A percentile compares a stretch with the other conserved stretches of the same genome.
phyloP scores from a whole-genome alignment of 2,329 filamentous ascomycete genomes.

The Sclerotinia subarctica region DNA sequence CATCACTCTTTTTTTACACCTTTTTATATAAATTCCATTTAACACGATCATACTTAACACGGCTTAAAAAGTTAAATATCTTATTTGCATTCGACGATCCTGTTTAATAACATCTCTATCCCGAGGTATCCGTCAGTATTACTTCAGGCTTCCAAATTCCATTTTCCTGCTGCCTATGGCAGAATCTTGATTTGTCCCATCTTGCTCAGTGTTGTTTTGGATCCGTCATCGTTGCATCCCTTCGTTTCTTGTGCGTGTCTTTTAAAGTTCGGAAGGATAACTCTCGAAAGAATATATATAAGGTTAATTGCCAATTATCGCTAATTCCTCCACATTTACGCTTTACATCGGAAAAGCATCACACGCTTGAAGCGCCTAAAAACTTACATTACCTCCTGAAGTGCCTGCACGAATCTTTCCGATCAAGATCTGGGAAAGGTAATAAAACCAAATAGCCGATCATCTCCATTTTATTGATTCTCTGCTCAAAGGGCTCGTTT shows the following conservation, averaged over 20 bases:
- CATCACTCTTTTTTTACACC: background rate
- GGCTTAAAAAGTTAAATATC: background rate
- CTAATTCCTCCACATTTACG: background rate
- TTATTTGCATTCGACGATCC: background rate
- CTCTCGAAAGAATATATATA: background rate
- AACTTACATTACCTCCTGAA: background rate
- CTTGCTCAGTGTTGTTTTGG: constrained; percentile 1
- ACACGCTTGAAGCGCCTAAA: background rate
- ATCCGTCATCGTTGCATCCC: background rate
- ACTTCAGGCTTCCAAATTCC: constrained; percentile 21
- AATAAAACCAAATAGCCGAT: background rate
- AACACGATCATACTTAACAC: background rate
- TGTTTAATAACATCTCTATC: background rate
- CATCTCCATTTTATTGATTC: background rate
- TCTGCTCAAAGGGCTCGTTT: background rate
- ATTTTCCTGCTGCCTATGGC: constrained; percentile 20
- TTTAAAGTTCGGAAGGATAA: constrained; percentile 9
- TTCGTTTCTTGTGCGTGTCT: background rate
- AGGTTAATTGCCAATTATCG: background rate
- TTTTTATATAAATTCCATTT: constrained; percentile 2
- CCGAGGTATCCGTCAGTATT: background rate
- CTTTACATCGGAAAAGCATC: background rate
- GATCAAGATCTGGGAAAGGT: background rate
- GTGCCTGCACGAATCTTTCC: background rate
- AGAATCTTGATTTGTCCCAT: constrained; percentile 6